Conservation (phyloP, 805 yeast species). For the Scheffersomyces ergatensis region DNA sequence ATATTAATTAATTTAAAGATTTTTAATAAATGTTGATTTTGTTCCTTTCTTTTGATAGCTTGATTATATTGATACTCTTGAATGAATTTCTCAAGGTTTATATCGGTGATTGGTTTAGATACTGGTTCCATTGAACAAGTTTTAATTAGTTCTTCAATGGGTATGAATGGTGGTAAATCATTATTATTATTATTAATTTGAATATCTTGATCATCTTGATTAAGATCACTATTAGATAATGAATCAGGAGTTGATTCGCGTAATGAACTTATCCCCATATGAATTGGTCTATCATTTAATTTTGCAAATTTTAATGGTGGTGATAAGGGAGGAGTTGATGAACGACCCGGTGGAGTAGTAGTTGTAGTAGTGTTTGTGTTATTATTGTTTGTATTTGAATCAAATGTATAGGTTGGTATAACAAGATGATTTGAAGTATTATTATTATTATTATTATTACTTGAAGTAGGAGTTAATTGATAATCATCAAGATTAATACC, state of each 20-base stretch:
- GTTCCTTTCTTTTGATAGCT: slow-evolving; percentile 13
- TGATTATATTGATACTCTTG: slow-evolving; percentile 16
- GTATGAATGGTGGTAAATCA: slow-evolving; percentile 2
- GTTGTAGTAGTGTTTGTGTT: neutral
- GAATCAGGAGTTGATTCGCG: slow-evolving; percentile 19
- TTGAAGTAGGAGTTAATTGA: neutral
- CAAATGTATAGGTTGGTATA: neutral
- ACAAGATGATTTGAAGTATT: neutral
- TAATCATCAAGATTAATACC: slow-evolving; percentile 2
- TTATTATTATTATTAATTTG: neutral
- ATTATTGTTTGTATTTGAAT: neutral
- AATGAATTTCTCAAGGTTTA: slow-evolving; percentile 15
- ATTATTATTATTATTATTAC: neutral
- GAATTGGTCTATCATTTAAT: slow-evolving; percentile 3
- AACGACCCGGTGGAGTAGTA: slow-evolving; percentile 5
- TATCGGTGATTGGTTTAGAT: slow-evolving; percentile 13
- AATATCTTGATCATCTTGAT: neutral
- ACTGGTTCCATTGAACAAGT: slow-evolving; percentile 8
- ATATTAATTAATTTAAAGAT: slow-evolving; percentile 30
- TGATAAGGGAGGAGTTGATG: slow-evolving; percentile 16
- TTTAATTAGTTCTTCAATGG: slow-evolving; percentile 8
- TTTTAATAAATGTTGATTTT: slow-evolving; percentile 27
- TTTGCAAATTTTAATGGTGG: slow-evolving; percentile 21
- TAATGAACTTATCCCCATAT: slow-evolving; percentile 3
- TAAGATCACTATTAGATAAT: slow-evolving; percentile 1